Base-by-base conservation (phyloP, 2,329 filamentous ascomycete species). In the Sporothrix sp. region DNA sequence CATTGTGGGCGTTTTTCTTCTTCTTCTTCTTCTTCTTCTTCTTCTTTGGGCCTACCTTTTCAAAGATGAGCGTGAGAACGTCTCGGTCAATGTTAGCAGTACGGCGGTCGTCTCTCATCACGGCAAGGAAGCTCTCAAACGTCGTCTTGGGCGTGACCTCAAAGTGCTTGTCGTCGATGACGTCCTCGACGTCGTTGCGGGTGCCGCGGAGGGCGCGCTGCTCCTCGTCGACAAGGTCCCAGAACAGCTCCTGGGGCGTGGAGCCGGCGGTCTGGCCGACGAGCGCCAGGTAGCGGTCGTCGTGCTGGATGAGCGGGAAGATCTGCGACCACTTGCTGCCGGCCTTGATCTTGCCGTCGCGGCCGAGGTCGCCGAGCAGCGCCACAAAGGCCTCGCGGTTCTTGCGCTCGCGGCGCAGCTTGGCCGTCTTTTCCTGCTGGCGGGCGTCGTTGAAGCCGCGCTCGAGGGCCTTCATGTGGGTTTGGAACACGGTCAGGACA, bases 221-320 rank as follows among this genome's bases (percentile, higher is more conserved):
- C 65, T 97, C 89, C 65, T 95, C 89, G 65, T 97, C 93, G 23
- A 97, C 76, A 43, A 90, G 73, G 64, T 98, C 93, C 88, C 91
- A 96, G 71, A 98, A 97, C 7, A 98, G 73, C 61, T 97, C 89
- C 57, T 95, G 76, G 13, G 93, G 87, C 4, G 81, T 85, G 4
- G 90, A 95, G 51, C 91, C 90, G 30, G 43, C 27, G 52, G 78
- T 69, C 63, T 94, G 87, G 47, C 89, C 90, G 53, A 90, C 77
- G 74, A 95, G 88, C 56, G 81, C 82, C 59, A 74, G 76, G 67
- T 95, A 97, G 58, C 90, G 86, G 43, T 84, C 77, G 61, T 98
- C 93, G 50, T 85, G 73, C 59, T 86, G 79, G 58, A 98, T 78
- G 43, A 84, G 65, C 1, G 85, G 80, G 58, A 85, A 74, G 56